Evolutionary conservation across 192 early-diverging fungal genomes (phyloP), one percentile per base, ranked within the genome.

Genomic region (Umbelopsis sp.): DNA sequence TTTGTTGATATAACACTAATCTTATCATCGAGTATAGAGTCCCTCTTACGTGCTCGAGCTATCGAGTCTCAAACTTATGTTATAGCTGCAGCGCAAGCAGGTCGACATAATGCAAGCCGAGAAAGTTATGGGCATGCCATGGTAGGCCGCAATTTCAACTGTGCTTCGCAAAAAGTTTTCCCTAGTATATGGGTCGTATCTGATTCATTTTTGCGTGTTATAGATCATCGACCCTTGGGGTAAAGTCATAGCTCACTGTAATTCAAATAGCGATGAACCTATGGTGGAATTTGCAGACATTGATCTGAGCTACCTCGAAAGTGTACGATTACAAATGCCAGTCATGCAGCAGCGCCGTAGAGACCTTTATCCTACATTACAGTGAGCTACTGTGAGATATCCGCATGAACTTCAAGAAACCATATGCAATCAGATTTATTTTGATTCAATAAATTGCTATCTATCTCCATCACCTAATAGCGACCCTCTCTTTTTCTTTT

Each of bases 181-280:
- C 3, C 27, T 30, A 30, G 27, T 3, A 30, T 30, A 2, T 30
- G 1, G 1, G 27, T 3, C 27, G 27, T 30, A 30, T 30, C 27
- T 30, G 1, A 30, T 30, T 47, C 51, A 11, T 51, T n/a, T 37
- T 46, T 30, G 27, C 1, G 27, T 67, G n/a, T 1, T 66, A 15
- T 69, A 89, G 86, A 90, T 95, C 64, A 84, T 93, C 20, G 91
- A 93, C 75, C 93, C 94, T 10, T 95, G 92, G 92, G 94, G 94
- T 5, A 78, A 82, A 3, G 81, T 95, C 2, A 44, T 93, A 7
- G 91, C 91, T 15, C 82, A 83, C 58, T 91, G 90, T 55, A 65
- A 84, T 64, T 83, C 86, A 33, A 71, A 77, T 21, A 71, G n/a
- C 3, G 25, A 30, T 8, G 81, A 88, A 49, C 85, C 91, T 3